Evolutionary conservation across 768 basidiomycete genomes (phyloP), one percentile per base, ranked within the genome.

Genomic region (Tephrocybe sp.): DNA sequence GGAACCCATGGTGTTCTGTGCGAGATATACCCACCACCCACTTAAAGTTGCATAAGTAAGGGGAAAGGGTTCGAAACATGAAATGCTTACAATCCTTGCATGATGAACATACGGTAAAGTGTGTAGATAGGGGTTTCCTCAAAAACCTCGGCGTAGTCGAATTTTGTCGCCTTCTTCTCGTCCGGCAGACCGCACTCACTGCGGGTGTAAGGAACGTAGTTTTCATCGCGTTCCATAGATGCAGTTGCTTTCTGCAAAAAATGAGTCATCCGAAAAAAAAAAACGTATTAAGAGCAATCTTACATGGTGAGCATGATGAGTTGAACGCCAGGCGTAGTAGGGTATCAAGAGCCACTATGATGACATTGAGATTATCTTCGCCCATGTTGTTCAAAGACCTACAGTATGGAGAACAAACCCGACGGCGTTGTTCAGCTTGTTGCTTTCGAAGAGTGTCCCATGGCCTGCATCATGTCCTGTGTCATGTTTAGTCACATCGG

Each of bases 171-270:
- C 21, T 57, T 59, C 41, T 62, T 62, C 53, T 70, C 65, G 4
- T 66, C 57, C 0, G 78, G 77, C 4, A 79, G 62, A 22, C 67
- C 65, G 51, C 64, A 74, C 49, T 71, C 67, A 46, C 65, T 66
- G 31, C 68, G 69, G 44, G 67, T 66, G 48, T 74, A 70, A 38
- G 83, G 84, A 4, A 87, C 78, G 50, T 82, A 86, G 55, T 88
- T 88, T 63, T 90, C 86, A 58, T 92, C 88, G 15, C 82, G 70
- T 60, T 86, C 85, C 67, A 88, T 86, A 0, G 86, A 86, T 34
- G 79, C 79, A 47, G 86, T 85, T 55, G 84, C 83, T 71, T 74
- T 75, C 74, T 76, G 43, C n/a, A 34, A 19, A 1, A 11, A 4
- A 4, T 13, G 9, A n/a, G 34, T 29, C 8, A 42, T 7, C 13